phyloP scores from a whole-genome alignment of 805 yeast genomes.

The Kockiozyma suomiensis region DNA sequence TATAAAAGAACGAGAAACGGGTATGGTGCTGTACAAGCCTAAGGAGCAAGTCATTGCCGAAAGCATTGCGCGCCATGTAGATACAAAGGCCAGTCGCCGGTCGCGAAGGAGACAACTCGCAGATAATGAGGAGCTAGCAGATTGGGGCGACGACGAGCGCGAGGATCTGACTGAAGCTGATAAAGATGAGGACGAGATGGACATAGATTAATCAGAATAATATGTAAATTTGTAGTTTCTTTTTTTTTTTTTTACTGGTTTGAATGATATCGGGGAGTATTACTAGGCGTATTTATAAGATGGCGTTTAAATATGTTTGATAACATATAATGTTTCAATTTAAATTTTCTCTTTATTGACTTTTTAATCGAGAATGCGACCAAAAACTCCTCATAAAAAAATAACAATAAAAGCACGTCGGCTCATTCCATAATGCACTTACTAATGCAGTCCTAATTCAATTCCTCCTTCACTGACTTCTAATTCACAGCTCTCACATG shows the following conservation, averaged over 20 bases:
- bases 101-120: background rate
- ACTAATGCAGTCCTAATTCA: background rate
- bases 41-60: constrained; percentile 32
- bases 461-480: too few relatives aligned
- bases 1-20: constrained; percentile 11
- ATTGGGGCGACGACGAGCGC: constrained; percentile 29
- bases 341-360: background rate
- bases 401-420: background rate
- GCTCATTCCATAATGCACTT: background rate
- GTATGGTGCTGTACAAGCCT: constrained; percentile 25
- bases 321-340: background rate
- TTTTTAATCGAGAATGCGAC: background rate
- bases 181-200: constrained; percentile 11
- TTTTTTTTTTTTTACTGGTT: too few relatives aligned
- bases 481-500: too few relatives aligned
- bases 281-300: background rate
- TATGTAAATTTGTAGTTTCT: too few relatives aligned
- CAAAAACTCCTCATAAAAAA: constrained; percentile 2
- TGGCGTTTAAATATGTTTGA: background rate
- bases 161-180: constrained; percentile 9
- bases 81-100: background rate
- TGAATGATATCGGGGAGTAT: too few relatives aligned
- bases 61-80: constrained; percentile 26
- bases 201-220: constrained; percentile 19
- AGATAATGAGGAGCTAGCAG: constrained; percentile 5